A percentile compares a stretch with the other conserved stretches of the same genome.
These are phyloP conservation scores for Boletus bicolor DNA, from an alignment of 768 basidiomycete genomes.

Conservation along the genomic window DNA sequence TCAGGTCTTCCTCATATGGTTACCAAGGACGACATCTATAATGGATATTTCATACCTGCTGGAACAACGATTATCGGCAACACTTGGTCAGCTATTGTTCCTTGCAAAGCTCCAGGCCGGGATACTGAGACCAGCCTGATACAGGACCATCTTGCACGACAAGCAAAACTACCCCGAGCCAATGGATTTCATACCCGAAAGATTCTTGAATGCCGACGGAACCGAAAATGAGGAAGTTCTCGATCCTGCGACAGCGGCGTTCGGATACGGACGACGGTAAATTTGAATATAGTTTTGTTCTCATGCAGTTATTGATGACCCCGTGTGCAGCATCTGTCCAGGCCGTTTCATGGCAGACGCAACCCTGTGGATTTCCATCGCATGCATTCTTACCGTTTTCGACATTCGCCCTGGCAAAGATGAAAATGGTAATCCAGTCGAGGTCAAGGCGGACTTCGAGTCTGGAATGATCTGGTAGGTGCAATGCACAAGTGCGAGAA, in stretches of 20 bases:
- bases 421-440: constrained; percentile 13
- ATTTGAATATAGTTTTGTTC: not conserved
- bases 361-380: constrained; percentile 35
- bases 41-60: constrained; percentile 33
- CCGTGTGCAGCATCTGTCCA: constrained; percentile 36
- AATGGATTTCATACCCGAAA: constrained; percentile 36
- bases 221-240: constrained; percentile 31
- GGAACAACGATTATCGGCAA: constrained; percentile 56
- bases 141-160: constrained; percentile 40
- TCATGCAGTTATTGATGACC: not conserved
- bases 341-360: constrained; percentile 44
- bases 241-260: constrained; percentile 31
- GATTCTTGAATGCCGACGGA: constrained; percentile 39
- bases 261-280: constrained; percentile 38
- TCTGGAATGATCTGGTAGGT: constrained; percentile 33
- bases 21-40: constrained; percentile 31
- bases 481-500: not conserved
- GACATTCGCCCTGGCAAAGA: constrained; percentile 24
- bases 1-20: constrained; percentile 33
- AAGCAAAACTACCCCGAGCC: constrained; percentile 34
- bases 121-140: constrained; percentile 5
- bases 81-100: constrained; percentile 42
- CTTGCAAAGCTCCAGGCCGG: not conserved
- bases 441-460: constrained; percentile 24
- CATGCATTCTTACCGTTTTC: constrained; percentile 30